Evolutionary conservation across 176 grass and related monocot species (phyloP).

Genomic region (Oryza coarctata): DNA sequence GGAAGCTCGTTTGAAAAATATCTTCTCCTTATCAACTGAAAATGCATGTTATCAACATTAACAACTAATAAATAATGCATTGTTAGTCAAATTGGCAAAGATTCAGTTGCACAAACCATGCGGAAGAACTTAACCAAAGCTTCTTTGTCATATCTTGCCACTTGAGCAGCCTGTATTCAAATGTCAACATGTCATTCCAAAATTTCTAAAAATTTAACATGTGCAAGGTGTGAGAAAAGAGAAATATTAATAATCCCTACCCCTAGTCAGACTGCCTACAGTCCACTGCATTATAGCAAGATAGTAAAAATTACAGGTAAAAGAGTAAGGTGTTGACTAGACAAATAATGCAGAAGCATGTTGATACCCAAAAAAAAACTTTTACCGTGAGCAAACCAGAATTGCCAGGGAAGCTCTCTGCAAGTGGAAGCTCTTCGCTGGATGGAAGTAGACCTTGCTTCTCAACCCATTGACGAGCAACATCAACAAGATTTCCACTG

Average conservation of each 20-base stretch:
- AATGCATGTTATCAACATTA: constrained; percentile 32
- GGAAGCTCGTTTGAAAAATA: constrained; percentile 93
- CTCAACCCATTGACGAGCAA: constrained; percentile 97
- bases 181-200: constrained; percentile 40
- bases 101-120: constrained; percentile 64
- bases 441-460: constrained; percentile 87
- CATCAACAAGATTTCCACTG: constrained; percentile 98
- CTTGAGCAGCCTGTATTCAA: constrained; percentile 85
- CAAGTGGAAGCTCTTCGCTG: constrained; percentile 82
- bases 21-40: constrained; percentile 97
- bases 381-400: constrained; percentile 77
- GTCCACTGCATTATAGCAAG: background rate
- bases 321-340: constrained; percentile 10
- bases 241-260: background rate
- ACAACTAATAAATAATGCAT: constrained; percentile 14
- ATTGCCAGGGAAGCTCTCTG: constrained; percentile 87
- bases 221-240: background rate
- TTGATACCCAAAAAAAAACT: background rate
- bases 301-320: background rate
- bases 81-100: constrained; percentile 20
- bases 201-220: constrained; percentile 28
- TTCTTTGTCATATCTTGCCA: constrained; percentile 97
- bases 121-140: constrained; percentile 89
- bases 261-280: background rate
- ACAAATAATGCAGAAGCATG: background rate